A percentile compares a stretch with the other conserved stretches of the same genome.
phyloP scores from a whole-genome alignment of 2,329 filamentous ascomycete species.

The Fusarium cicatricum region DNA sequence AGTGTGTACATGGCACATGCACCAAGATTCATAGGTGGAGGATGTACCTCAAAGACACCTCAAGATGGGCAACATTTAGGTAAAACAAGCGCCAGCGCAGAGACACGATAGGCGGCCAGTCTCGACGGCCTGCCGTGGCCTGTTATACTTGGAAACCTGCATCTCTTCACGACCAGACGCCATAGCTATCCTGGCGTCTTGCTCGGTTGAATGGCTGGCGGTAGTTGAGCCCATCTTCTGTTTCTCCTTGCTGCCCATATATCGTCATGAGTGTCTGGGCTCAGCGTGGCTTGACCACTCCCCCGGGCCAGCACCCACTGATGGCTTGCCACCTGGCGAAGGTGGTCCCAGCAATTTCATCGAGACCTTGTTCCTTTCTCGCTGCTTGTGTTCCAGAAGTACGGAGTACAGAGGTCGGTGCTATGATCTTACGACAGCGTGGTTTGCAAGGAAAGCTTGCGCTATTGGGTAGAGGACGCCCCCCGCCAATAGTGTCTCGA shows the following conservation, averaged over 20 bases:
- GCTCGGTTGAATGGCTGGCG: slow-evolving; percentile 6
- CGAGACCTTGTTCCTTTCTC: slow-evolving; percentile 13
- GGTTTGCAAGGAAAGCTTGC: slow-evolving; percentile 9
- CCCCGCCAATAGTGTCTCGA: slow-evolving; percentile 23
- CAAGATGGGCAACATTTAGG: slow-evolving; percentile 8
- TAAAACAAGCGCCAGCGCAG: slow-evolving; percentile 34
- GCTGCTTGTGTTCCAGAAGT: slow-evolving; percentile 7
- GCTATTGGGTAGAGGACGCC: slow-evolving; percentile 20
- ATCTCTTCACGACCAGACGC: slow-evolving; percentile 7
- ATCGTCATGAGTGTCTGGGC: slow-evolving; percentile 2
- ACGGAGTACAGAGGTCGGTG: slow-evolving; percentile 6
- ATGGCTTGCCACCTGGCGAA: slow-evolving; percentile 37
- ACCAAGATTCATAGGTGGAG: background rate
- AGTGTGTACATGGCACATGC: slow-evolving; percentile 9
- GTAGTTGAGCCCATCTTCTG: slow-evolving; percentile 1
- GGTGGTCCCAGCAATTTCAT: slow-evolving; percentile 33
- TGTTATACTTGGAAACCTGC: slow-evolving; percentile 11
- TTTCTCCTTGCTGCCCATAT: background rate
- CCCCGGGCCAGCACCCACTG: slow-evolving; percentile 22
- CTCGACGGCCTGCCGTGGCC: slow-evolving; percentile 9
- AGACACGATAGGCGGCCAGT: slow-evolving; percentile 20
- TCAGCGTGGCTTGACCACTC: slow-evolving; percentile 3
- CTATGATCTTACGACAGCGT: slow-evolving; percentile 17
- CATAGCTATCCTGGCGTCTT: background rate
- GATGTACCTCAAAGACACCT: slow-evolving; percentile 21